Percentiles rank a stretch among this genome's conserved stretches.
phyloP scores from a whole-genome alignment of 2,329 filamentous ascomycete genomes.

The Exophiala calicioides region DNA sequence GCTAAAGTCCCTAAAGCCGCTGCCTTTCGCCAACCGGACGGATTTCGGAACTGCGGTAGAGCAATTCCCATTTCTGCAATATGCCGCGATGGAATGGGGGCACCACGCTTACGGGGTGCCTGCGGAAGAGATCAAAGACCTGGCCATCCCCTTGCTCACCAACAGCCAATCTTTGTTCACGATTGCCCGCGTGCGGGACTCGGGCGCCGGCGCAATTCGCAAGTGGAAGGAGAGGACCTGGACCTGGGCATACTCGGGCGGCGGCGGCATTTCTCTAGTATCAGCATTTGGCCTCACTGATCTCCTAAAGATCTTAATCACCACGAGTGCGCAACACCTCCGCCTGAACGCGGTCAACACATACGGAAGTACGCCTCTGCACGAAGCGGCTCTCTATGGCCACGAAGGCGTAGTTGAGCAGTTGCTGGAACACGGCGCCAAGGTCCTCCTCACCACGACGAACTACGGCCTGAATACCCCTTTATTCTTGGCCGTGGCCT shows the following conservation, averaged over 20 bases:
- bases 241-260: constrained; percentile 23
- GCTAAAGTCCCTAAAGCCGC: constrained; percentile 13
- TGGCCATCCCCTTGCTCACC: constrained; percentile 20
- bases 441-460: constrained; percentile 19
- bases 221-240: constrained; percentile 23
- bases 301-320: constrained; percentile 23
- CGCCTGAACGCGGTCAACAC: constrained; percentile 34
- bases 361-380: constrained; percentile 29
- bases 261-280: constrained; percentile 27
- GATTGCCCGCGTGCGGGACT: constrained; percentile 25
- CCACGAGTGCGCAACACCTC: constrained; percentile 6
- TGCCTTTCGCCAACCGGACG: constrained; percentile 16
- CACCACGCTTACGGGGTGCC: constrained; percentile 19
- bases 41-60: constrained; percentile 17
- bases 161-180: constrained; percentile 19
- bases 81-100: constrained; percentile 29
- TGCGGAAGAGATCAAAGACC: constrained; percentile 14
- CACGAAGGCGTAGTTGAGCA: constrained; percentile 24
- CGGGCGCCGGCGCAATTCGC: constrained; percentile 9
- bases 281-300: constrained; percentile 26
- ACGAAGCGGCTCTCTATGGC: constrained; percentile 27
- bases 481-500: constrained; percentile 27
- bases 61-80: constrained; percentile 24
- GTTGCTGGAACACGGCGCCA: constrained; percentile 25
- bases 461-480: constrained; percentile 27